These are phyloP conservation scores for Byssoonygena ceratinophila DNA, from an alignment of 2,329 filamentous ascomycete genomes.

Conservation along the genomic window DNA sequence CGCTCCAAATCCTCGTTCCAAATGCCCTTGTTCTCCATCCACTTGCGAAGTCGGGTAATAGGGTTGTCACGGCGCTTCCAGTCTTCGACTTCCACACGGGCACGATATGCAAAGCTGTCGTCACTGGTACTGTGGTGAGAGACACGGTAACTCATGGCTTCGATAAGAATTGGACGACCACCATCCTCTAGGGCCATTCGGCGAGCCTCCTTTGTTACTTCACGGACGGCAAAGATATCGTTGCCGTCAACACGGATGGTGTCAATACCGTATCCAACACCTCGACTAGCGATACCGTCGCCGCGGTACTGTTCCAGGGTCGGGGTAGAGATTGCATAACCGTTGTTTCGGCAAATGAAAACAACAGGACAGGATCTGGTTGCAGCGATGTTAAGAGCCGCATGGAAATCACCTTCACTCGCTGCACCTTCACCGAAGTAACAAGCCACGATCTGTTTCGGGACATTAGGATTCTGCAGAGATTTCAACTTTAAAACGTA, in stretches of 20 bases:
- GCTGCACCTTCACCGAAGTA: constrained; percentile 90
- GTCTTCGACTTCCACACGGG: constrained; percentile 83
- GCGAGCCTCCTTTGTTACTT: constrained; percentile 67
- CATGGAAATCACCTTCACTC: constrained; percentile 85
- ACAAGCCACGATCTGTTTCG: constrained; percentile 61
- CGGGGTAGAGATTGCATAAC: constrained; percentile 81
- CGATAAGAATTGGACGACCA: constrained; percentile 74
- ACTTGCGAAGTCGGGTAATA: constrained; percentile 74
- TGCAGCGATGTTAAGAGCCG: constrained; percentile 79
- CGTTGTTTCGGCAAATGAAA: constrained; percentile 88
- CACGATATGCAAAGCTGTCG: constrained; percentile 92
- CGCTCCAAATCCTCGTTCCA: constrained; percentile 83
- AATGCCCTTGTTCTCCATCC: constrained; percentile 68
- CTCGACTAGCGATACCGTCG: constrained; percentile 78
- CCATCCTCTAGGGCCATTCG: constrained; percentile 67
- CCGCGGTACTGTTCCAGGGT: constrained; percentile 85
- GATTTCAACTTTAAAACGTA: constrained; percentile 79
- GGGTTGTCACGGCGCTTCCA: constrained; percentile 89
- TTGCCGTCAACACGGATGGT: constrained; percentile 91
- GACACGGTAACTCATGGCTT: constrained; percentile 97
- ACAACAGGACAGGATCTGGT: constrained; percentile 78
- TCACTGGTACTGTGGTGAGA: constrained; percentile 95
- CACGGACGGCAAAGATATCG: constrained; percentile 78
- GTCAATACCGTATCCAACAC: constrained; percentile 85
- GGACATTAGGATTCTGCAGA: constrained; percentile 56